Evolutionary conservation across 1,284 basidiomycete species (phyloP).

Genomic region (Sanghuangporus sanghuang): DNA sequence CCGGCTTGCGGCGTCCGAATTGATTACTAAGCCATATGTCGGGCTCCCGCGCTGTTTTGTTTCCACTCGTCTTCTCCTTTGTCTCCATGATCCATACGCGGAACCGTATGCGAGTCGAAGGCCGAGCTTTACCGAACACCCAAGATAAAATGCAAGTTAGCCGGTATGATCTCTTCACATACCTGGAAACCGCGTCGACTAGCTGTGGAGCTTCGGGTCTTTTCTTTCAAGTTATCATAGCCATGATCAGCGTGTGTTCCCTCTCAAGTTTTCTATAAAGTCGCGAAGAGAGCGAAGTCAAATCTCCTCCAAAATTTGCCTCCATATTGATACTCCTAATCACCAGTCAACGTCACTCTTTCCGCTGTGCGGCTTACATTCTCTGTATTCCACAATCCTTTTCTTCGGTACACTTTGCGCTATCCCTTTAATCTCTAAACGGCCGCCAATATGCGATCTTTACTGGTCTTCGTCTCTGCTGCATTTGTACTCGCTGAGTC

Average conservation of each 20-base stretch:
- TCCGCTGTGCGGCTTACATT: background rate
- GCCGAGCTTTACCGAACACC: background rate
- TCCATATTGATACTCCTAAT: background rate
- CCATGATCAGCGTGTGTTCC: background rate
- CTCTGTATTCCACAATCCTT: background rate
- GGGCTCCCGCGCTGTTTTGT: background rate
- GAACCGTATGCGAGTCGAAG: background rate
- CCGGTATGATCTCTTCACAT: background rate
- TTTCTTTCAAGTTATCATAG: background rate
- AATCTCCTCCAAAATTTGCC: background rate
- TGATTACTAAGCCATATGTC: background rate
- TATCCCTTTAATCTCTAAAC: background rate
- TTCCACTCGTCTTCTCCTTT: background rate
- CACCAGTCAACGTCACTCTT: background rate
- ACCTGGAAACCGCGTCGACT: background rate
- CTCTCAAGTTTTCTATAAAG: background rate
- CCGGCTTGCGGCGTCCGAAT: background rate
- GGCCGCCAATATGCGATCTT: background rate
- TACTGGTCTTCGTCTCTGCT: background rate
- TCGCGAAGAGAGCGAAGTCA: background rate
- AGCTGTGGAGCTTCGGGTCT: background rate
- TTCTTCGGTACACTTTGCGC: background rate
- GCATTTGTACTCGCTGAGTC: background rate
- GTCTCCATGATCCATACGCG: background rate
- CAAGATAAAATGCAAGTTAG: background rate